These are phyloP conservation scores for Colletotrichum zoysiae DNA, from an alignment of 2,329 filamentous ascomycete species.

Conservation along the genomic window DNA sequence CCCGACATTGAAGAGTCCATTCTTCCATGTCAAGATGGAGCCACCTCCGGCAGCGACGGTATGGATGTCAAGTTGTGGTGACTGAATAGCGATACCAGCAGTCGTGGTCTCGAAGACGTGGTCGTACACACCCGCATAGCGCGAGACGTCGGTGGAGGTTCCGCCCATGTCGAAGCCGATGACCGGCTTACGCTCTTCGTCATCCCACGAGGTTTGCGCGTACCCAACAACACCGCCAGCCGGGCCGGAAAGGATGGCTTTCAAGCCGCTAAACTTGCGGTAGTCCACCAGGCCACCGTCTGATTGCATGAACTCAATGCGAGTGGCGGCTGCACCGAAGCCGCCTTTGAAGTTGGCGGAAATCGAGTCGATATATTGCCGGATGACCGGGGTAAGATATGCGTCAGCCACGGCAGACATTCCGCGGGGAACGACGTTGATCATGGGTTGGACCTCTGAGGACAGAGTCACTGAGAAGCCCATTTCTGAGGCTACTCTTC, in stretches of 20 bases:
- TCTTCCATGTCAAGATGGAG: slow-evolving; percentile 77
- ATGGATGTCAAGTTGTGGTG: slow-evolving; percentile 84
- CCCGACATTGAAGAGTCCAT: slow-evolving; percentile 79
- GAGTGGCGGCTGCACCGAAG: slow-evolving; percentile 52
- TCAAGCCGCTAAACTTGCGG: slow-evolving; percentile 74
- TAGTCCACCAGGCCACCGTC: slow-evolving; percentile 66
- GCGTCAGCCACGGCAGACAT: slow-evolving; percentile 59
- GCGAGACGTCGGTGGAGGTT: slow-evolving; percentile 81
- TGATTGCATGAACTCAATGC: slow-evolving; percentile 81
- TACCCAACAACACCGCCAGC: slow-evolving; percentile 85
- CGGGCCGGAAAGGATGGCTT: slow-evolving; percentile 79
- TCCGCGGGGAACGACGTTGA: slow-evolving; percentile 59
- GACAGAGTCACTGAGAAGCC: slow-evolving; percentile 57
- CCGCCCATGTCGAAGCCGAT: slow-evolving; percentile 82
- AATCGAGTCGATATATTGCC: slow-evolving; percentile 52
- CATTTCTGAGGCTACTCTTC: slow-evolving; percentile 52
- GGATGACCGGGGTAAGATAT: slow-evolving; percentile 57
- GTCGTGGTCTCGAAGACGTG: slow-evolving; percentile 79
- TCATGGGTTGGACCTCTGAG: slow-evolving; percentile 56
- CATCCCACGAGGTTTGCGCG: slow-evolving; percentile 79
- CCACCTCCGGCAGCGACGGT: slow-evolving; percentile 83
- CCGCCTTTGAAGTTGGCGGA: slow-evolving; percentile 53
- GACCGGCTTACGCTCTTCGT: slow-evolving; percentile 74
- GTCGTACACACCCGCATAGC: slow-evolving; percentile 66
- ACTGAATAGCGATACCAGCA: slow-evolving; percentile 82